A percentile compares a stretch with the other conserved stretches of the same genome.
These are phyloP conservation scores for Schizophyllum commune DNA, from an alignment of 1,284 basidiomycete species.

Conservation along the genomic window DNA sequence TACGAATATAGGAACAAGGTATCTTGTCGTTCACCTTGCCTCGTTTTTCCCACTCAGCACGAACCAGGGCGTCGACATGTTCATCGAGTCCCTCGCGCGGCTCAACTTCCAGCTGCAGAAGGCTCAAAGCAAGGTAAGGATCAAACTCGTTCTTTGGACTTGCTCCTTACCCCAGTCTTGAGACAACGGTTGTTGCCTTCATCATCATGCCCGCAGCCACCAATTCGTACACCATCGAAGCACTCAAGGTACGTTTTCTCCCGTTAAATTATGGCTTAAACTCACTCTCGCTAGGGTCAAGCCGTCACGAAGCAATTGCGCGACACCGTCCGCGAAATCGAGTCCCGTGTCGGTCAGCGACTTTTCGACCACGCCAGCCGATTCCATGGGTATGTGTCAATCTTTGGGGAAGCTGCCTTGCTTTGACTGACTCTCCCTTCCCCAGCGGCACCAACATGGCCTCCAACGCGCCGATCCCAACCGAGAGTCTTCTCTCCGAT, in stretches of 20 bases:
- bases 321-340: slow-evolving; percentile 93
- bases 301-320: slow-evolving; percentile 95
- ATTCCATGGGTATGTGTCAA: slow-evolving; percentile 66
- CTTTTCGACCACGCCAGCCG: slow-evolving; percentile 92
- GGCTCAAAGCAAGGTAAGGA: slow-evolving; percentile 26
- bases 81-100: slow-evolving; percentile 92
- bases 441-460: neutral
- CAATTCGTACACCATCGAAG: slow-evolving; percentile 95
- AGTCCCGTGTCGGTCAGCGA: slow-evolving; percentile 84
- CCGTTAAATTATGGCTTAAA: neutral
- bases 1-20: slow-evolving; percentile 97
- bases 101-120: slow-evolving; percentile 87
- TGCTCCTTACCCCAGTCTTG: slow-evolving; percentile 15
- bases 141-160: neutral
- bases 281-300: slow-evolving; percentile 47
- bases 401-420: neutral
- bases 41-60: too few species aligned
- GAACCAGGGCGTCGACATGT: slow-evolving; percentile 86
- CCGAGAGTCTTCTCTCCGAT: slow-evolving; percentile 76
- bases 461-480: slow-evolving; percentile 34
- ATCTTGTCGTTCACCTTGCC: neutral
- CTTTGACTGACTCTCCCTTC: neutral
- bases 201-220: slow-evolving; percentile 98
- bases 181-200: slow-evolving; percentile 88
- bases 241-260: slow-evolving; percentile 54